Base-by-base conservation (phyloP, 2,329 filamentous ascomycete genomes). In the Rhexocercosporidium sp. region DNA sequence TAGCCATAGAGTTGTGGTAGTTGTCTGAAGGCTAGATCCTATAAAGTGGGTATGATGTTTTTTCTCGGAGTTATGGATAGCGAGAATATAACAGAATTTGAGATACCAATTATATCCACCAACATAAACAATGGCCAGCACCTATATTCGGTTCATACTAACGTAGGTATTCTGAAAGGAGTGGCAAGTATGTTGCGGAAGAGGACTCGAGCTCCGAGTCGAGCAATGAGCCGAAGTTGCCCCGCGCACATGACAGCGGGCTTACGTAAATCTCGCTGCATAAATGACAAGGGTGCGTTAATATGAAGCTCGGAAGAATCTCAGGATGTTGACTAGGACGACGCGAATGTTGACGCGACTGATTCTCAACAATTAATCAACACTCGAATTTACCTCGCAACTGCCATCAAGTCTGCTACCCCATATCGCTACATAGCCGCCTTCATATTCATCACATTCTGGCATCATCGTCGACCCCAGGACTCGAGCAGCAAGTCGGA, bases 311-410 rank as follows among this genome's bases (percentile, higher is more conserved):
- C 65, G 53, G 60, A 59, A 59, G 41, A 39, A 66, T 62, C 49
- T 60, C 44, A 22, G 25, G 57, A 64, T 66, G 60, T 66, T 66
- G 65, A 66, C 65, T 49, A 16, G 60, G 60, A 64, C 65, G 65
- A 64, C 65, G 65, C 65, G 65, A 59, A 44, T 18, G 29, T 18
- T 56, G 59, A 64, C 65, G 65, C 65, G 65, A 63, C 60, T 18
- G 11, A 27, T 20, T 31, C 16, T 39, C 39, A 62, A 59, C 65
- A 53, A 66, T 34, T 31, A 34, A 54, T 20, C 53, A 60, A 53
- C 37, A 29, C 20, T 46, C 51, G 14, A 41, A 16, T 25, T n/a
- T 9, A 20, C 9, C 29, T 25, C 18, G 41, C 62, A 16, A 57
- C 37, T 11, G 46, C 31, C 16, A 41, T 39, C 18, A 27, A 29